phyloP scores from a whole-genome alignment of 768 basidiomycete species.

The Xerocomus brunneocitrinus region DNA sequence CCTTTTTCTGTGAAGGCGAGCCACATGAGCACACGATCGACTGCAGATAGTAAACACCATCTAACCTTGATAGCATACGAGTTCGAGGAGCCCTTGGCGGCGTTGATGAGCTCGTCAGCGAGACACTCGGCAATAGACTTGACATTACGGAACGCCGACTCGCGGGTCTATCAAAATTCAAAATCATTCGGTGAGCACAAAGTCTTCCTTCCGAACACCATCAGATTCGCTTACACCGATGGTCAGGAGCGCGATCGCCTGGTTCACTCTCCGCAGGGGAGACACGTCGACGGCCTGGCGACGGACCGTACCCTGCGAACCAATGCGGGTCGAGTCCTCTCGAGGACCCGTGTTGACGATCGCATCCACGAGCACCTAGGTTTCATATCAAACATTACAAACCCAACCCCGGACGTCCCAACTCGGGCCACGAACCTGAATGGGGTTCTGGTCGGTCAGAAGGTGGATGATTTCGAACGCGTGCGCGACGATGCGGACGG shows the following conservation, averaged over 20 bases:
- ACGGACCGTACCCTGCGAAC: slow-evolving; percentile 98
- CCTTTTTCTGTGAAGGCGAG: slow-evolving; percentile 71
- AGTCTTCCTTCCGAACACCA: background rate
- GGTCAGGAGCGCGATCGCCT: slow-evolving; percentile 92
- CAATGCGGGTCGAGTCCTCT: slow-evolving; percentile 99
- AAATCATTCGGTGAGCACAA: background rate
- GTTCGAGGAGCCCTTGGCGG: slow-evolving; percentile 99
- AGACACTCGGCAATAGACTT: slow-evolving; percentile 99
- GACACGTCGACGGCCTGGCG: slow-evolving; percentile 99
- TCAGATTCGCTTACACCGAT: slow-evolving; percentile 67
- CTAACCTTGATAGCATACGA: slow-evolving; percentile 98
- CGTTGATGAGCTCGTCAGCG: slow-evolving; percentile 99
- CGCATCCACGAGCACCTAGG: slow-evolving; percentile 90
- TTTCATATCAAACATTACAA: background rate
- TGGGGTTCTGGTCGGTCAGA: slow-evolving; percentile 99
- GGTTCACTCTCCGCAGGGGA: slow-evolving; percentile 96
- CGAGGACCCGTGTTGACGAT: slow-evolving; percentile 99
- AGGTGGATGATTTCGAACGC: slow-evolving; percentile 99
- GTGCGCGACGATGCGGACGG: slow-evolving; percentile 98
- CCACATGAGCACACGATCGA: slow-evolving; percentile 2
- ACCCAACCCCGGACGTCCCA: too few relatives aligned
- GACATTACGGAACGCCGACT: slow-evolving; percentile 99
- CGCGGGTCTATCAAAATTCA: slow-evolving; percentile 68
- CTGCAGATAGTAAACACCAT: background rate
- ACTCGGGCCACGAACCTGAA: slow-evolving; percentile 62